Conservation (phyloP, 2,329 filamentous ascomycete genomes). For the Hypoxylon sp. region DNA sequence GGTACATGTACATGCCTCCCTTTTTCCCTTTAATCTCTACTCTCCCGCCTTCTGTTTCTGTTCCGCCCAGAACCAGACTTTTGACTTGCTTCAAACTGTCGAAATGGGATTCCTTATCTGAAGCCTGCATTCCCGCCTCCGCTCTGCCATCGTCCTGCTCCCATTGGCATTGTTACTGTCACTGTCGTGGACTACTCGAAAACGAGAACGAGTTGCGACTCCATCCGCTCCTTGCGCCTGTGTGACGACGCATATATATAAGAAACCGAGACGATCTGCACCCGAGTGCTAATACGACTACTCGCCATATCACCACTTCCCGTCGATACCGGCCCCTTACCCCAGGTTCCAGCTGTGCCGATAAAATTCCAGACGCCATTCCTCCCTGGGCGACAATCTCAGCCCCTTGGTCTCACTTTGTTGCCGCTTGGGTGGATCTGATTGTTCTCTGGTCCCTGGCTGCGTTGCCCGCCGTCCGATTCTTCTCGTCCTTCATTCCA, state of each 20-base stretch:
- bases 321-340: neutral
- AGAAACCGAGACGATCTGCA: neutral
- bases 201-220: slow-evolving; percentile 6
- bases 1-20: slow-evolving; percentile 34
- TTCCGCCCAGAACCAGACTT: slow-evolving; percentile 8
- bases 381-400: neutral
- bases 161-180: neutral
- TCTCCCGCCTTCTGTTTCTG: slow-evolving; percentile 32
- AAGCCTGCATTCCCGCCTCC: slow-evolving; percentile 16
- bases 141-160: neutral
- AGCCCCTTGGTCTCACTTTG: neutral
- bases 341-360: neutral
- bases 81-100: slow-evolving; percentile 10
- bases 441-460: slow-evolving; percentile 27
- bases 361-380: slow-evolving; percentile 1
- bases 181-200: slow-evolving; percentile 2
- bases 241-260: slow-evolving; percentile 4
- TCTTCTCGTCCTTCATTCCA: slow-evolving; percentile 32
- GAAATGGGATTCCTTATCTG: slow-evolving; percentile 12
- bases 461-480: slow-evolving; percentile 24
- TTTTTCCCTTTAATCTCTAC: slow-evolving; percentile 38
- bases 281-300: slow-evolving; percentile 23
- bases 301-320: slow-evolving; percentile 14
- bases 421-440: slow-evolving; percentile 26
- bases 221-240: neutral